phyloP scores from a whole-genome alignment of 73 alveolate species.

The Tetrahymena thermophila region DNA sequence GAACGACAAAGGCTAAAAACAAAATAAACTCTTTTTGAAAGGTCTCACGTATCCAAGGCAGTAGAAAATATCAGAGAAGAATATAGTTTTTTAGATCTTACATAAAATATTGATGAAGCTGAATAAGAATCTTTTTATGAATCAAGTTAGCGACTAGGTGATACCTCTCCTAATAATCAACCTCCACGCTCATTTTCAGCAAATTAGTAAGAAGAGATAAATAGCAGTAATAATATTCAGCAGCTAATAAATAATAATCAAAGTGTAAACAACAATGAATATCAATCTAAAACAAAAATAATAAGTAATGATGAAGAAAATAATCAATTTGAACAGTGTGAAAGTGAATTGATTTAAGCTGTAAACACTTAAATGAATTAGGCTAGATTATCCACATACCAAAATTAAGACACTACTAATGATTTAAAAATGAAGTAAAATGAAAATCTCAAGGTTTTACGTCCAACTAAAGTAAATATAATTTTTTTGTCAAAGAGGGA shows the following conservation, averaged over 20 bases:
- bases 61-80: neutral
- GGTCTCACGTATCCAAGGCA: neutral
- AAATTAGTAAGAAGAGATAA: neutral
- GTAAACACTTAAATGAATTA: neutral
- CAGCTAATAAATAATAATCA: neutral
- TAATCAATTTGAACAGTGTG: neutral
- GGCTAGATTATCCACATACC: neutral
- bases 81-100: neutral
- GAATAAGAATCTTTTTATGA: neutral
- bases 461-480: neutral
- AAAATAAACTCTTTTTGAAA: neutral
- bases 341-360: neutral
- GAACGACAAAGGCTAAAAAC: neutral
- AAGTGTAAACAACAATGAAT: neutral
- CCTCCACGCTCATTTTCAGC: neutral
- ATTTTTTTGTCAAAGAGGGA: neutral
- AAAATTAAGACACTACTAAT: neutral
- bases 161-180: neutral
- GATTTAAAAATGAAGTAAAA: neutral
- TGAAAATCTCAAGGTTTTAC: neutral
- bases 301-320: neutral
- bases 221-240: neutral
- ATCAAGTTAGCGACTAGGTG: neutral
- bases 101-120: neutral
- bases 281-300: neutral